Conservation (phyloP, 768 basidiomycete species). For the Lenzites betulinus region DNA sequence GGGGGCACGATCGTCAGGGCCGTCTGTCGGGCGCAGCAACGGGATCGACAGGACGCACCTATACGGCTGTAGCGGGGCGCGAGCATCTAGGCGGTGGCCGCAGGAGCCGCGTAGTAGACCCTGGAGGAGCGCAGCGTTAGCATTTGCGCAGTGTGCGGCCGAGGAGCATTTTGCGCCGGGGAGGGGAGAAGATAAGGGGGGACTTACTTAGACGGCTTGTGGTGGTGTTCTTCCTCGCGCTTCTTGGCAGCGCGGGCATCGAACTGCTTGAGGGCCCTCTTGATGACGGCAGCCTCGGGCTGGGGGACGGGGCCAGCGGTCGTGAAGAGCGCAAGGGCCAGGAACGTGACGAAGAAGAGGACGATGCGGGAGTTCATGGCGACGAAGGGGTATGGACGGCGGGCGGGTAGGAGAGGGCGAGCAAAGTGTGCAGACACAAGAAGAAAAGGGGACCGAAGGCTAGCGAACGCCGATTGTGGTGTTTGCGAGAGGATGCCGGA, state of each 20-base stretch:
- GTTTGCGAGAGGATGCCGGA: conserved; percentile 8
- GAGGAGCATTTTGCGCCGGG: too few species aligned
- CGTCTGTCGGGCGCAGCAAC: not conserved
- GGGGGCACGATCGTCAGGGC: not conserved
- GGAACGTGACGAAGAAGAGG: conserved; percentile 27
- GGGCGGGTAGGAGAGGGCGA: not conserved
- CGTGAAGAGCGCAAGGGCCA: conserved; percentile 27
- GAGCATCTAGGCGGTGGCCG: conserved; percentile 2
- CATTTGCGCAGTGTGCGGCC: not conserved
- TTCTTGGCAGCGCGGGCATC: conserved; percentile 14
- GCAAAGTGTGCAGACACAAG: not conserved
- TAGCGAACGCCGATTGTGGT: conserved; percentile 14
- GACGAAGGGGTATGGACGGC: conserved; percentile 5
- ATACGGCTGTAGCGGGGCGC: not conserved
- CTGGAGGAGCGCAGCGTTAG: not conserved
- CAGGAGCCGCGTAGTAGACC: conserved; percentile 12
- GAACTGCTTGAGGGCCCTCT: conserved; percentile 23
- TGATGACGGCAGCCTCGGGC: conserved; percentile 9
- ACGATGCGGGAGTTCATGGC: conserved; percentile 26
- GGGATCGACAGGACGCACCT: conserved; percentile 5
- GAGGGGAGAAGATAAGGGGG: too few species aligned
- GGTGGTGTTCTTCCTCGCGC: conserved; percentile 11
- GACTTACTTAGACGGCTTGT: conserved; percentile 23
- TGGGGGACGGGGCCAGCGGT: conserved; percentile 24
- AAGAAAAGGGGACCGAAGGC: conserved; percentile 1